phyloP scores from a whole-genome alignment of 305 asterid species.

The Fraxinus latifolia region DNA sequence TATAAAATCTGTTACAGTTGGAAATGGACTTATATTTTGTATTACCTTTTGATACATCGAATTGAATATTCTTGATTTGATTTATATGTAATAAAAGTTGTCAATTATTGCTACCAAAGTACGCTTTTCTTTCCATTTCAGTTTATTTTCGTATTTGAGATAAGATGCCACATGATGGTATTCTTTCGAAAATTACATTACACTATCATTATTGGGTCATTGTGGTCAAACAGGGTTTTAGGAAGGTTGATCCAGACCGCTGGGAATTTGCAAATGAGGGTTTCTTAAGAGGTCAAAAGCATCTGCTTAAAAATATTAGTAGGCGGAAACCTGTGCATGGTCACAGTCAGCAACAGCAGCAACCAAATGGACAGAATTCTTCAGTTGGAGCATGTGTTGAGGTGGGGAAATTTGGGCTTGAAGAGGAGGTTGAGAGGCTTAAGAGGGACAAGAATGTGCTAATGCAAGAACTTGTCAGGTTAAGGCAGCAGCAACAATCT shows the following conservation, averaged over 20 bases:
- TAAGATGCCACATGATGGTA: neutral
- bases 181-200: neutral
- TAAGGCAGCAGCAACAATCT: conserved; percentile 87
- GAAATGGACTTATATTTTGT: neutral
- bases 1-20: neutral
- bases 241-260: conserved; percentile 90
- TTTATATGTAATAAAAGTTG: neutral
- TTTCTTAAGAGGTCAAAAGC: conserved; percentile 84
- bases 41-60: neutral
- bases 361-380: conserved; percentile 51
- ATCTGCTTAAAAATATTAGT: conserved; percentile 67
- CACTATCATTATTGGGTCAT: neutral
- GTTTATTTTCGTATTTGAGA: neutral
- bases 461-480: conserved; percentile 83
- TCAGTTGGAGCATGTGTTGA: conserved; percentile 72
- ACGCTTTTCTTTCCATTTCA: neutral
- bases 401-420: conserved; percentile 91
- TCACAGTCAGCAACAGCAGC: conserved; percentile 64
- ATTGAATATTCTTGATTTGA: neutral
- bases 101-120: neutral
- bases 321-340: conserved; percentile 80
- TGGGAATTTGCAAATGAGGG: conserved; percentile 95
- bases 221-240: conserved; percentile 60
- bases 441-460: conserved; percentile 89
- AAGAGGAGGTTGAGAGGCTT: conserved; percentile 85